Base-by-base conservation (phyloP, 2,329 filamentous ascomycete genomes). In the Tolypocladium sp. region DNA sequence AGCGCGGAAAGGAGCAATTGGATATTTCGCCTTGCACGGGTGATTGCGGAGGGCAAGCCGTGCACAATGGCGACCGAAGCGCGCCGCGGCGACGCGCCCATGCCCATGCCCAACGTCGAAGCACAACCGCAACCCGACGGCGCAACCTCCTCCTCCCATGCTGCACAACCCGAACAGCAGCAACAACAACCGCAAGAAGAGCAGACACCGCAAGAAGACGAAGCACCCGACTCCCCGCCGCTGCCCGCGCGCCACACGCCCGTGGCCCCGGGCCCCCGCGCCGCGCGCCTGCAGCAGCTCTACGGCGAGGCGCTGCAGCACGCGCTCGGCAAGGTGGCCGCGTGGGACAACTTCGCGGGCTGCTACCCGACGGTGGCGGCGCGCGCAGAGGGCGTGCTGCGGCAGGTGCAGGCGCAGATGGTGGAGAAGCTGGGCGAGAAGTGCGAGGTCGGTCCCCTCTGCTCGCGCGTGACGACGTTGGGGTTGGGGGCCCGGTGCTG, bases 331-430 rank as follows among this genome's bases (percentile, higher is more conserved):
- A 80, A 82, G 67, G 75, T 87, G 58, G 77, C 73, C 63, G 77
- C 73, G 63, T 83, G 79, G 73, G 76, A 80, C 55, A 83, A 83
- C 68, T 81, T 87, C 64, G 79, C 79, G 2, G 75, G 79, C 2
- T 88, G 85, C 71, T 88, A 85, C 69, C 84, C 85, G 51, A 84
- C 80, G 25, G 75, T 86, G n/a, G 78, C 82, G 22, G 68, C 71
- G 44, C 73, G 76, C 61, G 78, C 82, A 25, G 80, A 81, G 30
- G 73, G 70, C 9, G 76, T 80, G 42, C 74, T 87, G 65, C 74
- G 74, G 62, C 77, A 79, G 63, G 79, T 86, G 46, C 84, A 86
- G 73, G 70, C 71, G 57, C 80, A 82, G 67, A 83, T 87, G 80
- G 79, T 84, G 13, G 78, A 78, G 17, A 76, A 82, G 63, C 69